Conservation (phyloP, 2,329 filamentous ascomycete genomes). For the Neoarthrinium moseri region DNA sequence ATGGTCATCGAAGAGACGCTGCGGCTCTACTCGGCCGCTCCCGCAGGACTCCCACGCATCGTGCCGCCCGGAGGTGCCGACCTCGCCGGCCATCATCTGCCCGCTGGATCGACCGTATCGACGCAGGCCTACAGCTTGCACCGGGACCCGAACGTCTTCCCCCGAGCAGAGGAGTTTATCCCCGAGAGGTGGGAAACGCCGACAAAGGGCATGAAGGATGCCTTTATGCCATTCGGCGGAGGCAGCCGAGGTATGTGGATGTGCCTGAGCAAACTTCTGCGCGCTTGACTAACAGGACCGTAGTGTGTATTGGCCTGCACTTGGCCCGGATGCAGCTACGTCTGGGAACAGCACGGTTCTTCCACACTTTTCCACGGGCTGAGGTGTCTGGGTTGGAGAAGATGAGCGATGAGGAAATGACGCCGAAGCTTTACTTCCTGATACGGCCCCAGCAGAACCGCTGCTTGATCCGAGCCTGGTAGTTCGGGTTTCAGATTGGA, state of each 20-base stretch:
- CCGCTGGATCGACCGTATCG: conserved; percentile 35
- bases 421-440: conserved; percentile 31
- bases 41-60: conserved; percentile 35
- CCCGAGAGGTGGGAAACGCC: conserved; percentile 11
- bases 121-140: conserved; percentile 47
- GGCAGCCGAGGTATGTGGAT: conserved; percentile 41
- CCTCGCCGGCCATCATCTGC: conserved; percentile 37
- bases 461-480: too few relatives aligned
- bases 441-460: conserved; percentile 27
- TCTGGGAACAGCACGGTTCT: conserved; percentile 50
- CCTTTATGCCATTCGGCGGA: conserved; percentile 51
- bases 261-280: not conserved
- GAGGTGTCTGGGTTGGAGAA: conserved; percentile 28
- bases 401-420: conserved; percentile 36
- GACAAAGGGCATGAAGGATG: conserved; percentile 41
- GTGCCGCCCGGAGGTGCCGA: conserved; percentile 37
- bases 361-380: conserved; percentile 41
- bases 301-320: conserved; percentile 54
- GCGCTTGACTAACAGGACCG: not conserved
- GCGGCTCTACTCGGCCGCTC: conserved; percentile 39
- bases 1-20: conserved; percentile 43
- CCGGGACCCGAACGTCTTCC: conserved; percentile 37
- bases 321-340: conserved; percentile 56
- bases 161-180: conserved; percentile 27
- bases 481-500: too few relatives aligned